phyloP scores from a whole-genome alignment of 1,284 basidiomycete genomes.

The Ceratobasidium papillatum region DNA sequence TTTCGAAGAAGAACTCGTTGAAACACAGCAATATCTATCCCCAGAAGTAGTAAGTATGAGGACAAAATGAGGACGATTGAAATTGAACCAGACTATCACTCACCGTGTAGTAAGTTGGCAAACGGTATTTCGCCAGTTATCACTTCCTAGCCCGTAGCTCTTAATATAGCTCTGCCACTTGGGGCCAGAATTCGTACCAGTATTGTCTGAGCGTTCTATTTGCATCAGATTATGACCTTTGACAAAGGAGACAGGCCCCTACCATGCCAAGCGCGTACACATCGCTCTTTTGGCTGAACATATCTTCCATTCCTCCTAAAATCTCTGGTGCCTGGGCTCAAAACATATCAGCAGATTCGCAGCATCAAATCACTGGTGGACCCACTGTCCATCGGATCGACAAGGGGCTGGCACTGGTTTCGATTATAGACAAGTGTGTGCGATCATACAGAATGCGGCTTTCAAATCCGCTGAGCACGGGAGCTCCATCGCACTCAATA shows the following conservation, averaged over 20 bases:
- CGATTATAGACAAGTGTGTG: not conserved
- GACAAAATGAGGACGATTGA: no score
- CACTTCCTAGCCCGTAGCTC: not conserved
- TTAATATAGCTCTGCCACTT: no score
- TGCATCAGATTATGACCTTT: no score
- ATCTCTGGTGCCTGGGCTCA: not conserved
- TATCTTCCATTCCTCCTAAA: not conserved
- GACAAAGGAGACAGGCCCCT: not conserved
- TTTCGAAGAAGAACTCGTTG: not conserved
- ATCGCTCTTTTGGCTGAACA: not conserved
- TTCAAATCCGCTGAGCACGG: not conserved
- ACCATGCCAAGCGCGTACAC: slow-evolving; percentile 19
- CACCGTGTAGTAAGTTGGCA: no score
- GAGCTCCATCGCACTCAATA: not conserved
- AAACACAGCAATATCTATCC: no score
- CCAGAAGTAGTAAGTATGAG: no score
- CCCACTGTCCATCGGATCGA: not conserved
- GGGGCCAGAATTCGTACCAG: not conserved
- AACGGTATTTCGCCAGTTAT: not conserved
- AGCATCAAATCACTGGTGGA: not conserved
- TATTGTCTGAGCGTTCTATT: not conserved
- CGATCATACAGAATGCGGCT: not conserved
- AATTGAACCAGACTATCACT: no score
- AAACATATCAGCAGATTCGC: not conserved
- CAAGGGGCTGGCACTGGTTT: not conserved